Evolutionary conservation across 2,329 filamentous ascomycete species (phyloP).

Genomic region (Pezicula carpinea): DNA sequence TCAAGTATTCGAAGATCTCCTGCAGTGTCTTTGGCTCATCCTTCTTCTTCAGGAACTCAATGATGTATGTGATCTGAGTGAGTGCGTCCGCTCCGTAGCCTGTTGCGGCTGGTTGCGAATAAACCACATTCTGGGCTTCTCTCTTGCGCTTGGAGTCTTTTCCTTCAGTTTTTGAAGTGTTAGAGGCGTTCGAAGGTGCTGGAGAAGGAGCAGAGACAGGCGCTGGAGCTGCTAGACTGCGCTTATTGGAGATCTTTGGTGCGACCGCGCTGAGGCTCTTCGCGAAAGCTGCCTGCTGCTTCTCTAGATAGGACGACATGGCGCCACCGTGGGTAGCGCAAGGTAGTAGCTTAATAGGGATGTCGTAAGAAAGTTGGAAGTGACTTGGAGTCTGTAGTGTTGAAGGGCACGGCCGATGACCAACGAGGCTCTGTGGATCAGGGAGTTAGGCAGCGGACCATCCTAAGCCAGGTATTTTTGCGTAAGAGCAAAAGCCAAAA

Average conservation of each 20-base stretch:
- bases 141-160: slow-evolving; percentile 63
- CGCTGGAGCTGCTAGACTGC: slow-evolving; percentile 41
- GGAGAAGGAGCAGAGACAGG: slow-evolving; percentile 56
- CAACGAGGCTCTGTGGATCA: too few relatives aligned
- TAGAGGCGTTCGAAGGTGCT: slow-evolving; percentile 52
- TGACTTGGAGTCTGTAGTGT: too few relatives aligned
- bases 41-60: slow-evolving; percentile 75
- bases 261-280: slow-evolving; percentile 60
- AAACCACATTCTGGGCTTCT: slow-evolving; percentile 54
- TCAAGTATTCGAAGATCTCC: slow-evolving; percentile 78
- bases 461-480: too few relatives aligned
- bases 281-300: slow-evolving; percentile 58
- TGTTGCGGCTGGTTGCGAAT: slow-evolving; percentile 72
- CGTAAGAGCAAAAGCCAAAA: too few relatives aligned
- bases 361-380: too few relatives aligned
- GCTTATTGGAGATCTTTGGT: slow-evolving; percentile 52
- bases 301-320: slow-evolving; percentile 61
- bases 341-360: too few relatives aligned
- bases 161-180: slow-evolving; percentile 44
- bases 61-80: slow-evolving; percentile 83
- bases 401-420: too few relatives aligned
- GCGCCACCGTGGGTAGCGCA: slow-evolving; percentile 15
- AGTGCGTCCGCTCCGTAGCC: slow-evolving; percentile 76
- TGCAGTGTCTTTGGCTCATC: slow-evolving; percentile 64
- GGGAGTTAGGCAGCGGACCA: too few relatives aligned